These are phyloP conservation scores for Chondrus crispus DNA, from an alignment of 23 red algal species.

Conservation along the genomic window DNA sequence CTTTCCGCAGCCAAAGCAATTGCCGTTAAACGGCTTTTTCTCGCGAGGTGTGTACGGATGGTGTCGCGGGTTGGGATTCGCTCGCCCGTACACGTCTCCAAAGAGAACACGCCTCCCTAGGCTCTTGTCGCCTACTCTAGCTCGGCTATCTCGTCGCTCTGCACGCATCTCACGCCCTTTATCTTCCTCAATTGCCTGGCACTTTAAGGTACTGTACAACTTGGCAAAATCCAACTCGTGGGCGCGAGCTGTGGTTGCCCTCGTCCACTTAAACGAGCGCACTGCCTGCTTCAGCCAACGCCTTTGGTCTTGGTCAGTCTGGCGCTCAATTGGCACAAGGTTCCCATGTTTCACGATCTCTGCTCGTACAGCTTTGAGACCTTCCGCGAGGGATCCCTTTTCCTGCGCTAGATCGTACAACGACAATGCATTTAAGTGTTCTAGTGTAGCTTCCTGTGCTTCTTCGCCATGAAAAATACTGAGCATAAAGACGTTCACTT, in stretches of 20 bases:
- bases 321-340: not conserved
- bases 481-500: not conserved
- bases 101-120: not conserved
- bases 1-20: not conserved
- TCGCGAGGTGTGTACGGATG: not conserved
- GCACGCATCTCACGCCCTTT: not conserved
- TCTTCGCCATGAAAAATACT: not conserved
- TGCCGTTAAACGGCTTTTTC: not conserved
- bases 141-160: not conserved
- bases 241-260: not conserved
- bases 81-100: not conserved
- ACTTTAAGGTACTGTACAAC: not conserved
- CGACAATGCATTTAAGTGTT: not conserved
- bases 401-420: not conserved
- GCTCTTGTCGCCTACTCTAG: not conserved
- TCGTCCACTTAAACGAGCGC: not conserved
- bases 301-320: not conserved
- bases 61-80: not conserved
- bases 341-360: not conserved
- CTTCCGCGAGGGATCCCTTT: not conserved
- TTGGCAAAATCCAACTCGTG: not conserved
- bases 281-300: not conserved
- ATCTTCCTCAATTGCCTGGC: not conserved
- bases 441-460: not conserved
- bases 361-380: not conserved